Base-by-base conservation (phyloP, 202 grass and related monocot species). In the Schoenoplectus triqueter region DNA sequence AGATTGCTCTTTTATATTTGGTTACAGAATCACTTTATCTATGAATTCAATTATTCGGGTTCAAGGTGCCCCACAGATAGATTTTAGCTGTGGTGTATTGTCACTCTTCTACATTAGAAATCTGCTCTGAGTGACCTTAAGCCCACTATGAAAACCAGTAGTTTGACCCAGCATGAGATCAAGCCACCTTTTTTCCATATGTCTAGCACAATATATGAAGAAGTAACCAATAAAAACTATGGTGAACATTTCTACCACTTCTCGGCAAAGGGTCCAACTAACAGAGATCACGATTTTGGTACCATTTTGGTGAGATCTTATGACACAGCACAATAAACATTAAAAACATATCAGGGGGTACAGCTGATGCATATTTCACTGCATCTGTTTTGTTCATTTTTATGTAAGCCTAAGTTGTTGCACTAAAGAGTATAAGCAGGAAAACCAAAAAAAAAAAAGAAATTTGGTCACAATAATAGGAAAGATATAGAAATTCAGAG, bases 401-500 rank as follows among this genome's bases (percentile, higher is more conserved):
- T 51, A 21, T 49, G 8, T 11, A 49, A n/a, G 70, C 46, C 8
- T 7, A 73, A 73, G 46, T 51, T 73, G 46, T 51, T 73, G 17
- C 14, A 18, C 14, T 70, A 5, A 70, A 75, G 13, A 70, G 41
- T n/a, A 6, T 73, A 75, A 52, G 1, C 49, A 75, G 20, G 10
- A 14, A 22, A 8, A 75, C 49, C 49, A 75, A 52, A 55, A 75
- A 7, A 75, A 75, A 73, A 51, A 73, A 49, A 4, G 17, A 73
- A 44, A 49, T 17, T 51, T 1, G 47, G 69, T 48, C 9, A 7
- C 3, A 51, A 51, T 73, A 71, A 18, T 18, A 8, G 18, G 7
- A 2, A 44, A 13, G 10, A 52, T 8, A 50, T 10, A 56, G 7
- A 47, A 14, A 42, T 13, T 73, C 40, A 77, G n/a, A 40, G 59